Conservation (phyloP, 305 asterid genomes). For the Fraxinus baroniana region DNA sequence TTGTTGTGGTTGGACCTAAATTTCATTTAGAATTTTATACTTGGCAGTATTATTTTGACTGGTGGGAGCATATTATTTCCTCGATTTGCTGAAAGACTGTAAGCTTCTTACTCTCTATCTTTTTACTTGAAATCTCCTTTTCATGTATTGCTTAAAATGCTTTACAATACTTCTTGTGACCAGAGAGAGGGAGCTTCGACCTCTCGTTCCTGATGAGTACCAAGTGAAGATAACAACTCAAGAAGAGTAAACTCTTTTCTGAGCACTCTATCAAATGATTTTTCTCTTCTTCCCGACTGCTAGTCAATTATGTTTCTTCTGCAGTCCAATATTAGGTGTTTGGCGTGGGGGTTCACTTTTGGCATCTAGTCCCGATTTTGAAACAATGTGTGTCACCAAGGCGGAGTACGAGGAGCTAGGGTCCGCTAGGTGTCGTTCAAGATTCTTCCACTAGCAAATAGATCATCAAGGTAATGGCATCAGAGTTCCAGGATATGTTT, state of each 20-base stretch:
- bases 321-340: slow-evolving; percentile 89
- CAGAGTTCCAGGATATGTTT: neutral
- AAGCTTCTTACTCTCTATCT: slow-evolving; percentile 32
- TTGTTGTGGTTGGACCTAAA: slow-evolving; percentile 24
- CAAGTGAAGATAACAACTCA: slow-evolving; percentile 73
- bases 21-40: neutral
- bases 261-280: slow-evolving; percentile 10
- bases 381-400: slow-evolving; percentile 87
- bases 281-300: slow-evolving; percentile 1
- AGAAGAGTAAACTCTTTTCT: slow-evolving; percentile 65
- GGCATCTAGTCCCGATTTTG: slow-evolving; percentile 97
- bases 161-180: slow-evolving; percentile 22
- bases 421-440: slow-evolving; percentile 74
- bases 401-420: slow-evolving; percentile 95
- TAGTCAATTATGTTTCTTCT: slow-evolving; percentile 12
- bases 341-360: slow-evolving; percentile 99
- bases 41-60: slow-evolving; percentile 77
- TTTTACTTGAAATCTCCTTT: neutral
- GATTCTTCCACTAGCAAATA: slow-evolving; percentile 70
- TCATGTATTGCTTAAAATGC: neutral
- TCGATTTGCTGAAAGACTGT: slow-evolving; percentile 90
- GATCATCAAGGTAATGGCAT: neutral
- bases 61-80: slow-evolving; percentile 95
- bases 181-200: slow-evolving; percentile 91
- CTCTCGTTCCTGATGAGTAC: slow-evolving; percentile 84